A percentile compares a stretch with the other conserved stretches of the same genome.
phyloP scores from a whole-genome alignment of 345 rosid species.

The Lepidium sativum region DNA sequence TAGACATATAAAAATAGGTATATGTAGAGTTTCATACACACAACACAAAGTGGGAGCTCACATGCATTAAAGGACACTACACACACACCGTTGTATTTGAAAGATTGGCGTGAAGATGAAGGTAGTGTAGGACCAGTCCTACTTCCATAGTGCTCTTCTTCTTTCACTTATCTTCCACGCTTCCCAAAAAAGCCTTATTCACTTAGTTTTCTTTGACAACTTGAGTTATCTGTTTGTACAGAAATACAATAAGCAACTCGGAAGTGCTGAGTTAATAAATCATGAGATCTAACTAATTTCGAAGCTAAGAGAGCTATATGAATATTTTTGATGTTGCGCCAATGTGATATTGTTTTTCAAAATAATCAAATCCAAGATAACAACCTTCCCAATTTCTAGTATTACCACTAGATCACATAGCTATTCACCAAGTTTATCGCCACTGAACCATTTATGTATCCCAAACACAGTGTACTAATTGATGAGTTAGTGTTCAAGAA shows the following conservation, averaged over 20 bases:
- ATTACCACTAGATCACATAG: too few relatives aligned
- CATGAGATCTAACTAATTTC: too few relatives aligned
- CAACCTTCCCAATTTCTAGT: too few relatives aligned
- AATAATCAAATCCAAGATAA: too few relatives aligned
- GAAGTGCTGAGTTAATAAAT: too few relatives aligned
- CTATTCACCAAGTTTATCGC: too few relatives aligned
- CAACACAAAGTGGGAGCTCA: slow-evolving; percentile 19
- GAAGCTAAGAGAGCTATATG: too few relatives aligned
- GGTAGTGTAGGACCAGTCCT: slow-evolving; percentile 25
- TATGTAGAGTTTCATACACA: slow-evolving; percentile 18
- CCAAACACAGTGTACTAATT: neutral
- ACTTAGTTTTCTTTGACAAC: neutral
- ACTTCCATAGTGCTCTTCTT: slow-evolving; percentile 21
- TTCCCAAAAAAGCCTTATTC: slow-evolving; percentile 4
- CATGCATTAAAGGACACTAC: slow-evolving; percentile 13
- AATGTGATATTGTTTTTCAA: too few relatives aligned
- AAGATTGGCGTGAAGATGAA: slow-evolving; percentile 22
- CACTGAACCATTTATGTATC: neutral
- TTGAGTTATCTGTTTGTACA: too few relatives aligned
- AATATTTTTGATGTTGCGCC: too few relatives aligned
- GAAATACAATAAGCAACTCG: too few relatives aligned
- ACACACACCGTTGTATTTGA: slow-evolving; percentile 19
- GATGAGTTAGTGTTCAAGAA: neutral
- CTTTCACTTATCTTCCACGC: slow-evolving; percentile 16
- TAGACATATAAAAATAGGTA: neutral